Percentiles rank a stretch among this genome's conserved stretches.
phyloP scores from a whole-genome alignment of 2,329 filamentous ascomycete genomes.

The Microsporum canis region DNA sequence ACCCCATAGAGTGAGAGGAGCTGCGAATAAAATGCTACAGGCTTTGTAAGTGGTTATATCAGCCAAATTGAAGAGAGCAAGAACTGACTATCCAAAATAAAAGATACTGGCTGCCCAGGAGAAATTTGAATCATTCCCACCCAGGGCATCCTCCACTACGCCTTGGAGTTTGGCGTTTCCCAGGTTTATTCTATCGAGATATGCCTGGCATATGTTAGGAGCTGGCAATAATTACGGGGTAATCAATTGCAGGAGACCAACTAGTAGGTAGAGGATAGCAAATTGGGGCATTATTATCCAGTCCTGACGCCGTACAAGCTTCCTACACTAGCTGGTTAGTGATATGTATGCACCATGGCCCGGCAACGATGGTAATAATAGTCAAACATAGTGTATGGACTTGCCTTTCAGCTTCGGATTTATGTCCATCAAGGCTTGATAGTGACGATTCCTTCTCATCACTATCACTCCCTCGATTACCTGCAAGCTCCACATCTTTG shows the following conservation, averaged over 20 bases:
- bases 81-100: slow-evolving; percentile 14
- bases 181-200: slow-evolving; percentile 13
- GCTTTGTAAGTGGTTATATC: slow-evolving; percentile 3
- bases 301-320: slow-evolving; percentile 13
- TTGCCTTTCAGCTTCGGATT: slow-evolving; percentile 10
- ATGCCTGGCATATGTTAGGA: slow-evolving; percentile 7
- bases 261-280: slow-evolving; percentile 11
- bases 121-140: slow-evolving; percentile 10
- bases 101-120: slow-evolving; percentile 14
- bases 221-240: not conserved
- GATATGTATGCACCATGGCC: not conserved
- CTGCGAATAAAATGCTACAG: slow-evolving; percentile 10
- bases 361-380: not conserved
- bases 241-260: not conserved
- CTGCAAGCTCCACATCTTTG: not conserved
- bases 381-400: not conserved
- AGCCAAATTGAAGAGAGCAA: not conserved
- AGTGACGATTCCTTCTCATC: not conserved
- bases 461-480: not conserved
- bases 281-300: slow-evolving; percentile 14
- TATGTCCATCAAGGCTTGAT: not conserved
- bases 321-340: slow-evolving; percentile 4
- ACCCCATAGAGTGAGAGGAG: slow-evolving; percentile 13
- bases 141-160: slow-evolving; percentile 9
- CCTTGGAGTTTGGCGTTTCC: slow-evolving; percentile 14